Evolutionary conservation across 1,284 basidiomycete genomes (phyloP).

Genomic region (Irpex lacteus): DNA sequence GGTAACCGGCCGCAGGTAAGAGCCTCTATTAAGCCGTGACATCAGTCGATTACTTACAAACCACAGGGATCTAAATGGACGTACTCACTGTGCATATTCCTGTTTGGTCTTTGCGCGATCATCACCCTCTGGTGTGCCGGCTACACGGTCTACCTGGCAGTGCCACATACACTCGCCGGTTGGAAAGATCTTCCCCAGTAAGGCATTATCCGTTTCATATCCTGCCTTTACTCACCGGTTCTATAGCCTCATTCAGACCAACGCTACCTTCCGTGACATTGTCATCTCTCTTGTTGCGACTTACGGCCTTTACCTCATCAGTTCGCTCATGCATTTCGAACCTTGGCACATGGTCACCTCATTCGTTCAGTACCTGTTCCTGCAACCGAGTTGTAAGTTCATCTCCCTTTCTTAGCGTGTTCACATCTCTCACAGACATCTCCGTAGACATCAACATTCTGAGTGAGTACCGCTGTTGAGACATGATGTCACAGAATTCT

Average conservation of each 20-base stretch:
- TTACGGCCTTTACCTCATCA: slow-evolving; percentile 86
- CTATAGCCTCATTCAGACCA: slow-evolving; percentile 56
- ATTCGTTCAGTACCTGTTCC: slow-evolving; percentile 83
- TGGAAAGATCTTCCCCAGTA: slow-evolving; percentile 72
- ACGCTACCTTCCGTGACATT: slow-evolving; percentile 77
- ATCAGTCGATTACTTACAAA: background rate
- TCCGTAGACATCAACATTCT: slow-evolving; percentile 85
- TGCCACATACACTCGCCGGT: slow-evolving; percentile 68
- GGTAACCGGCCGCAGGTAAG: slow-evolving; percentile 79
- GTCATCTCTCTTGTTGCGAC: slow-evolving; percentile 80
- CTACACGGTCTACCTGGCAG: slow-evolving; percentile 83
- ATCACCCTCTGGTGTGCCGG: slow-evolving; percentile 87
- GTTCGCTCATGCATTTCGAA: slow-evolving; percentile 84
- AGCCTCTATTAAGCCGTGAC: background rate
- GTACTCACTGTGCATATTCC: slow-evolving; percentile 70
- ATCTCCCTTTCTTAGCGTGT: background rate
- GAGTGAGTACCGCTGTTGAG: slow-evolving; percentile 39
- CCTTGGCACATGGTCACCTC: slow-evolving; percentile 96
- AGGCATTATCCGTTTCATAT: slow-evolving; percentile 22
- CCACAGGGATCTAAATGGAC: slow-evolving; percentile 79
- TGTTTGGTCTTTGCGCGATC: slow-evolving; percentile 73
- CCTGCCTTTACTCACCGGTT: background rate
- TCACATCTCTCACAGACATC: slow-evolving; percentile 16
- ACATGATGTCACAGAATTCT: background rate
- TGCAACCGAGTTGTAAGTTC: slow-evolving; percentile 68